Base-by-base conservation (phyloP, 164 flowering plant species). In the Houttuynia cordata region DNA sequence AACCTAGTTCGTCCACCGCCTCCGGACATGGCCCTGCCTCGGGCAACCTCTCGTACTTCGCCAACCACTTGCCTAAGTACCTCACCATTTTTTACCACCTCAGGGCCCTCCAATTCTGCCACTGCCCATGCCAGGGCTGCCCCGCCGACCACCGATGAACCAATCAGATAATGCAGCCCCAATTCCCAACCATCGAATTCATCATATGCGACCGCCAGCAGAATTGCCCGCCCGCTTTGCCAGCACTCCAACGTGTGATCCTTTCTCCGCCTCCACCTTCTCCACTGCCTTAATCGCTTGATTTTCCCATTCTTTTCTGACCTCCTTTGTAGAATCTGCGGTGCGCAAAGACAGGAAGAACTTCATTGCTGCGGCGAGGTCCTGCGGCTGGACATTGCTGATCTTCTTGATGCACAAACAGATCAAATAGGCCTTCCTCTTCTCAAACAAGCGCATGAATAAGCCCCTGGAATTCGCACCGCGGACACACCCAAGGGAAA, bases 1-100 rank as follows among this genome's bases (percentile, higher is more conserved):
- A 58, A 34, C 23, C 21, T 64, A 80, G 57, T 37, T 24, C 21
- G 7, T 69, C 65, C 4, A 73, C 70, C 3, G 81, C 87, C 54
- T 71, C 64, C 0, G 80, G 75, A 67, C 91, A 86, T 0, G 86
- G 81, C 34, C 45, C 70, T 1, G 79, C 92, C 62, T 81, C 80
- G 37, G 97, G 97, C 71, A 94, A 88, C 75, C 73, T 88, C 68
- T 85, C 83, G 60, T 82, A 94, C 70, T 94, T 88, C 64, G 67
- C 84, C 76, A 91, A 56, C 99, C 97, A 94, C 70, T 91, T 94
- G 19, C 78, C 80, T 56, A 91, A 59, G 59, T 94, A 94, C 64
- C 65, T 50, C 67, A 86, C 67, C 77, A 94, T 70, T 17, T n/a
- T 69, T 68, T 79, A 73, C 65, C 71, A 81, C 71, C 77, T 88